Evolutionary conservation across 352 stramenopile species (phyloP), one percentile per base, ranked within the genome.

Genomic region (Thraustochytrium striatum): DNA sequence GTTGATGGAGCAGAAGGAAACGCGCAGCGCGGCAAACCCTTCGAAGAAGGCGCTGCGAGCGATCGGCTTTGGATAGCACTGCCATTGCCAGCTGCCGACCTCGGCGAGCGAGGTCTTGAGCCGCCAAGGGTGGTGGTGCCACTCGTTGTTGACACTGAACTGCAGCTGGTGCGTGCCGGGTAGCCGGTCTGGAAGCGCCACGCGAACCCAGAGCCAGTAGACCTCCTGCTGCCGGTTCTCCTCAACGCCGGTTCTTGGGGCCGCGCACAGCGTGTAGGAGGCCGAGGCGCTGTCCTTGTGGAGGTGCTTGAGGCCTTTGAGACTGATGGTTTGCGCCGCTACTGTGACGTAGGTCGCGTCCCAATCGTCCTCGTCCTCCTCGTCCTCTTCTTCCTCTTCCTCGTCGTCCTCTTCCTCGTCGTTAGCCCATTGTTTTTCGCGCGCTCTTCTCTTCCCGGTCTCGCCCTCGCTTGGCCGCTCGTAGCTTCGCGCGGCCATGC

Each of bases 271-370:
- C 21, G 25, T 61, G 50, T 75, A 75, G 5, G 65, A 58, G 44
- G 32, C 50, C 35, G 65, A 75, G 5, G 65, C 65, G 50, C 65
- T 75, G 39, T 44, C 36, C 32, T 61, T 43, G 36, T 75, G 65
- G 30, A 75, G 44, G 39, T 9, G 5, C 25, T 75, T 75, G 11
- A 75, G 65, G 25, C 65, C 65, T 32, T 50, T 38, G 5, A 75
- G 21, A 25, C 65, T 75, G 28, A 62, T 43, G 28, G 65, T 13
- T 5, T 25, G 28, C 7, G 39, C 25, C 0, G 65, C 16, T 7
- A 75, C 65, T 5, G 52, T 61, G 21, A 75, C 44, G 52, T 55
- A 75, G 30, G 28, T 58, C 28, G 13, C 7, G 30, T 75, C 65
- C 65, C 65, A 75, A 25, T 75, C 65, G 21, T 36, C 53, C 53